Conservation (phyloP, 495 filamentous ascomycete species). For the Cercophora samala region DNA sequence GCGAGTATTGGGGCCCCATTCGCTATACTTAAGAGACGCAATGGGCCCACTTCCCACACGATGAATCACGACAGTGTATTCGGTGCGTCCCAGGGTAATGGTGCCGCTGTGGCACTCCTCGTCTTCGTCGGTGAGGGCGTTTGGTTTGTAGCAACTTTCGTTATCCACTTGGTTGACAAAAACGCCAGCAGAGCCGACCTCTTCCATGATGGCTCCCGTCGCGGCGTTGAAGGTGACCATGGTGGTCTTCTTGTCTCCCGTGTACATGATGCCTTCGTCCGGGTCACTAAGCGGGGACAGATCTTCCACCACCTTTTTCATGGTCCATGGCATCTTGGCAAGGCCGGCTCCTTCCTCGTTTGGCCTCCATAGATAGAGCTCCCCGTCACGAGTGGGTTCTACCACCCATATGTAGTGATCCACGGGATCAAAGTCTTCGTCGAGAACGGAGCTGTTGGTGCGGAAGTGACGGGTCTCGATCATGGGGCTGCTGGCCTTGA, state of each 20-base stretch:
- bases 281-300: constrained; percentile 61
- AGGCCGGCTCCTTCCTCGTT: constrained; percentile 65
- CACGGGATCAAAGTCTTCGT: constrained; percentile 57
- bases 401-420: constrained; percentile 95
- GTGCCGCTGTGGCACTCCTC: constrained; percentile 70
- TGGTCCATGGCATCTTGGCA: constrained; percentile 76
- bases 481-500: constrained; percentile 78
- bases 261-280: constrained; percentile 67
- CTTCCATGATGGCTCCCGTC: constrained; percentile 66
- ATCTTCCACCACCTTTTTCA: constrained; percentile 77
- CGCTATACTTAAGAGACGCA: constrained; percentile 87
- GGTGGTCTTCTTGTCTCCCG: constrained; percentile 83
- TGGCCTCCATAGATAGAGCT: constrained; percentile 82
- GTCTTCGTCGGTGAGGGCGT: constrained; percentile 63
- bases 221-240: constrained; percentile 84
- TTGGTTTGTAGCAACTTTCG: constrained; percentile 56
- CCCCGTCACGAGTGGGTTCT: constrained; percentile 84
- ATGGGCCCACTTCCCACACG: constrained; percentile 72
- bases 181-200: constrained; percentile 45
- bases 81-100: constrained; percentile 75
- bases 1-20: constrained; percentile 91
- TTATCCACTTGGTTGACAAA: constrained; percentile 46
- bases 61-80: constrained; percentile 84
- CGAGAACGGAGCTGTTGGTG: constrained; percentile 59
- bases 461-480: constrained; percentile 85